Conservation (phyloP, 1,139 yeast species). For the Taphrina wiesneri region DNA sequence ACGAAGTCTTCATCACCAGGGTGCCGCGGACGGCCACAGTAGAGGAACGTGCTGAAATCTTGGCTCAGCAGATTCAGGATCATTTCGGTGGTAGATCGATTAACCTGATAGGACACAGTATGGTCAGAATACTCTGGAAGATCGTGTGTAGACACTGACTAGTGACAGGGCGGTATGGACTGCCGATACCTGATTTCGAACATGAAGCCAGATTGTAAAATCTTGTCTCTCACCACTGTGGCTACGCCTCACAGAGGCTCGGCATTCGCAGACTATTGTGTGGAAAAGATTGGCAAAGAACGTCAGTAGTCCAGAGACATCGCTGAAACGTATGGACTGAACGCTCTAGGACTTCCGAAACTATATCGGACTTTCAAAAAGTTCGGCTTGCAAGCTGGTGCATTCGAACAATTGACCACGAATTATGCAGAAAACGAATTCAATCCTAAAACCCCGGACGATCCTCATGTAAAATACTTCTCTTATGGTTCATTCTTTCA, state of each 20-base stretch:
- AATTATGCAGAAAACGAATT: slow-evolving; percentile 53
- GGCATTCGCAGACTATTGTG: slow-evolving; percentile 68
- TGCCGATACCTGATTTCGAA: slow-evolving; percentile 70
- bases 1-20: slow-evolving; percentile 67
- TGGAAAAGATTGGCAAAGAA: slow-evolving; percentile 21
- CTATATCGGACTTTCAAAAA: slow-evolving; percentile 16
- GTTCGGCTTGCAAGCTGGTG: slow-evolving; percentile 30
- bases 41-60: slow-evolving; percentile 62
- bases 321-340: neutral
- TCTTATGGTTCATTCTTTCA: slow-evolving; percentile 68
- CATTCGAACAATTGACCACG: slow-evolving; percentile 51
- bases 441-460: slow-evolving; percentile 56
- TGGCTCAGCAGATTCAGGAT: slow-evolving; percentile 56
- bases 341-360: slow-evolving; percentile 5
- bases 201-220: slow-evolving; percentile 44
- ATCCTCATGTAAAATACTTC: slow-evolving; percentile 66
- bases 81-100: slow-evolving; percentile 48
- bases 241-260: slow-evolving; percentile 90
- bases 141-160: neutral
- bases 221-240: slow-evolving; percentile 71
- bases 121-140: slow-evolving; percentile 42
- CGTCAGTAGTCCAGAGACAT: neutral
- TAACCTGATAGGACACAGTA: slow-evolving; percentile 87
- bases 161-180: slow-evolving; percentile 74
- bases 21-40: slow-evolving; percentile 85